Percentiles rank a stretch among this genome's conserved stretches.
Conservation (phyloP, 2,329 filamentous ascomycete species). For the Neofusicoccum parvum region DNA sequence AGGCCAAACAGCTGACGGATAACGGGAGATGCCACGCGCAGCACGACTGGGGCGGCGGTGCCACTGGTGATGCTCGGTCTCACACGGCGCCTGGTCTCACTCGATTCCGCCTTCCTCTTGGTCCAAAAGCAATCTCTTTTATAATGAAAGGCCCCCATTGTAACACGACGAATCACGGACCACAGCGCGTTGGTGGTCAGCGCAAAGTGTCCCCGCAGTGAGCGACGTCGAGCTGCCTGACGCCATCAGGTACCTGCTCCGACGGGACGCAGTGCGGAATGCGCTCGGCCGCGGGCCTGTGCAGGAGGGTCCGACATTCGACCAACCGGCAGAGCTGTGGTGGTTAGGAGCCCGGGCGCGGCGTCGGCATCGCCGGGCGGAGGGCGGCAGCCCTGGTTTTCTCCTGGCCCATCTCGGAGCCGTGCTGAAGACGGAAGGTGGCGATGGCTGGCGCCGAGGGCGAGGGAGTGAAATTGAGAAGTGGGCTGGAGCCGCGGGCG, state of each 20-base stretch:
- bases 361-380: not conserved
- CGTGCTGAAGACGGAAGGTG: constrained; percentile 4
- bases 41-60: not conserved
- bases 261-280: not conserved
- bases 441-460: constrained; percentile 3
- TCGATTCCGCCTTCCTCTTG: not conserved
- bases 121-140: constrained; percentile 1
- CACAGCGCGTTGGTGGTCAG: not conserved
- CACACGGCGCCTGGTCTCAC: not conserved
- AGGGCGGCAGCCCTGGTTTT: not conserved
- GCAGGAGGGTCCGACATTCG: not conserved
- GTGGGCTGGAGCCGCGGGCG: constrained; percentile 6
- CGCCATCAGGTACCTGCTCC: constrained; percentile 1
- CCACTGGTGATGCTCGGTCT: not conserved
- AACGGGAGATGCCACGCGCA: not conserved
- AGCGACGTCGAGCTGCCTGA: not conserved
- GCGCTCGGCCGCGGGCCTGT: not conserved
- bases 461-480: not conserved
- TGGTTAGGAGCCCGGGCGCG: not conserved
- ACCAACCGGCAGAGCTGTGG: not conserved
- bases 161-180: not conserved
- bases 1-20: not conserved
- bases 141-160: not conserved
- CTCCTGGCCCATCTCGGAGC: constrained; percentile 6
- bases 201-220: not conserved